These are phyloP conservation scores for Ustilago trichophora DNA, from an alignment of 1,284 basidiomycete species.

Conservation along the genomic window DNA sequence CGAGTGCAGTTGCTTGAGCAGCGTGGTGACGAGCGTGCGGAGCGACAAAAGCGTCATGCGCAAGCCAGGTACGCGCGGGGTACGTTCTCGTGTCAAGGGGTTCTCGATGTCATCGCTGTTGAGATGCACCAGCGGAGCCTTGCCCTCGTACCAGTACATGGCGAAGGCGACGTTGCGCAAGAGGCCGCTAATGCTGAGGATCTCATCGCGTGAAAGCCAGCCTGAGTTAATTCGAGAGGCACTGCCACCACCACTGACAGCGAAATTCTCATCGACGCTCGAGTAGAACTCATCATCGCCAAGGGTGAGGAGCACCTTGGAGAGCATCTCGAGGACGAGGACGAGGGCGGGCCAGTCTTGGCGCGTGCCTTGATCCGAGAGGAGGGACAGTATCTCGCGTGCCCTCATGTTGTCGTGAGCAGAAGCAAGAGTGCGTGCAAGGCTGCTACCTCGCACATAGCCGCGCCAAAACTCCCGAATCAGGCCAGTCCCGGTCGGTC, in stretches of 20 bases:
- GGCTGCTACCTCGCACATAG: slow-evolving; percentile 50
- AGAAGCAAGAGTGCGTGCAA: slow-evolving; percentile 46
- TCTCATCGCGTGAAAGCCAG: slow-evolving; percentile 79
- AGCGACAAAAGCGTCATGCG: slow-evolving; percentile 48
- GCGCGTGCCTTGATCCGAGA: slow-evolving; percentile 3
- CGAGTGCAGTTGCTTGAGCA: slow-evolving; percentile 63
- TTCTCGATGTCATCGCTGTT: slow-evolving; percentile 9
- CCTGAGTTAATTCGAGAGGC: slow-evolving; percentile 9
- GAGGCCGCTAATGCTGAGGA: slow-evolving; percentile 75
- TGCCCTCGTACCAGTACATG: slow-evolving; percentile 77
- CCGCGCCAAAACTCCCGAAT: slow-evolving; percentile 64
- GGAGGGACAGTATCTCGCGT: slow-evolving; percentile 27
- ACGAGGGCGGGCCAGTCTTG: slow-evolving; percentile 73
- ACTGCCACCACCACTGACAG: slow-evolving; percentile 8
- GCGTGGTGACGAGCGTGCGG: slow-evolving; percentile 46
- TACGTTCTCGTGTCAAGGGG: not conserved
- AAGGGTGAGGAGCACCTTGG: slow-evolving; percentile 85
- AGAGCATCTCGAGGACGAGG: slow-evolving; percentile 83
- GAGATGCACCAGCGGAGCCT: slow-evolving; percentile 35
- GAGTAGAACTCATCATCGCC: slow-evolving; percentile 97
- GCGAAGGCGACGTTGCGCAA: slow-evolving; percentile 81
- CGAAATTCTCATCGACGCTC: slow-evolving; percentile 3
- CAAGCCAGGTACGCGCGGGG: slow-evolving; percentile 48
- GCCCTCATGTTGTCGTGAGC: slow-evolving; percentile 26
- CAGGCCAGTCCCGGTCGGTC: slow-evolving; percentile 37